These are phyloP conservation scores for Holtermannia corniformis DNA, from an alignment of 768 basidiomycete species.

Conservation along the genomic window DNA sequence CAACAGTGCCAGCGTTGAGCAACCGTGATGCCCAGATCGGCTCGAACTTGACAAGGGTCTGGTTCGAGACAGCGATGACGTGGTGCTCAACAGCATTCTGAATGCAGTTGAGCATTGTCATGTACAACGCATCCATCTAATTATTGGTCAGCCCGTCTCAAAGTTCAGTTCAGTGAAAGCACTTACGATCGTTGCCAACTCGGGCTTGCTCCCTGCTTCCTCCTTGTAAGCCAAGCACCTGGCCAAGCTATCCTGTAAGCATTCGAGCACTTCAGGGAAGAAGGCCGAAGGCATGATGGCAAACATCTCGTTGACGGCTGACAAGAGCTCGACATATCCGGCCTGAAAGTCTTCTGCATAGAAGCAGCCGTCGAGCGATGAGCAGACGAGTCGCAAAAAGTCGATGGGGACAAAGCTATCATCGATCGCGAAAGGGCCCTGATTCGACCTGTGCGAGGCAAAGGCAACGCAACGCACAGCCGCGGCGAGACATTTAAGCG, in stretches of 20 bases:
- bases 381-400: conserved; percentile 19
- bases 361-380: conserved; percentile 18
- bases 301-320: conserved; percentile 4
- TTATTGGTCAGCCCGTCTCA: neutral
- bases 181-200: conserved; percentile 2
- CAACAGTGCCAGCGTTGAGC: conserved; percentile 9
- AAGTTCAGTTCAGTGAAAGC: neutral
- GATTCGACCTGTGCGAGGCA: conserved; percentile 6
- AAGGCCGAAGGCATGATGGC: conserved; percentile 8
- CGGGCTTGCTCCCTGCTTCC: neutral
- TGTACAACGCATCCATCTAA: conserved; percentile 26
- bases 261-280: conserved; percentile 8
- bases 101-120: conserved; percentile 13
- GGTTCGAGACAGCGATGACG: conserved; percentile 9
- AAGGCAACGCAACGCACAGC: conserved; percentile 18
- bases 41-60: conserved; percentile 15
- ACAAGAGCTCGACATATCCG: conserved; percentile 5
- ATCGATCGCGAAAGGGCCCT: conserved; percentile 13
- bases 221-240: conserved; percentile 17
- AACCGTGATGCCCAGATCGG: conserved; percentile 26
- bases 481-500: conserved; percentile 23
- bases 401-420: conserved; percentile 23
- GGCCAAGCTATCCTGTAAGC: conserved; percentile 6
- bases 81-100: conserved; percentile 5
- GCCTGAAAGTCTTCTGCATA: conserved; percentile 7